Percentiles rank a stretch among this genome's conserved stretches.
Evolutionary conservation across 2,329 filamentous ascomycete species (phyloP).

Genomic region (Corinectria fuckeliana): DNA sequence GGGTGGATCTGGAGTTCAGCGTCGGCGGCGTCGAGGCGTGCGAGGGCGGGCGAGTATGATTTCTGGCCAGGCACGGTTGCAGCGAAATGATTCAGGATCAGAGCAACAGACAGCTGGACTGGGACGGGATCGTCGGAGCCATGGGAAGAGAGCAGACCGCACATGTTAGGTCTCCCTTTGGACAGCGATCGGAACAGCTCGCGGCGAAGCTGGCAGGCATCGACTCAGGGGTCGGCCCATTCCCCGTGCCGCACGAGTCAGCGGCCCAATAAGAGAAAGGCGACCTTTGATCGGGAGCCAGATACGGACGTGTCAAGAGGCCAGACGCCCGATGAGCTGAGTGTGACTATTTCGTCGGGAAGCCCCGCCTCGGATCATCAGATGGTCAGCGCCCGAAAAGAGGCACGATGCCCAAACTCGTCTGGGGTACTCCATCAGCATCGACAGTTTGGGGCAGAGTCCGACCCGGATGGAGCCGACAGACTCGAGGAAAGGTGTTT

Average conservation of each 20-base stretch:
- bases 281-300: neutral
- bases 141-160: neutral
- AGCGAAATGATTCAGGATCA: neutral
- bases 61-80: neutral
- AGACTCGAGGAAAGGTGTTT: neutral
- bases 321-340: constrained; percentile 11
- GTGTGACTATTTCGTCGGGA: constrained; percentile 13
- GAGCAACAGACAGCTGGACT: neutral
- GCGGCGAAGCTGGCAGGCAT: neutral
- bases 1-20: too few relatives aligned
- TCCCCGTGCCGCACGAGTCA: constrained; percentile 3
- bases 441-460: neutral
- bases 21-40: too few relatives aligned
- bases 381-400: constrained; percentile 12
- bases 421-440: neutral
- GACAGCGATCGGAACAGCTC: neutral
- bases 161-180: neutral
- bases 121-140: neutral
- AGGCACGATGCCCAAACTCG: constrained; percentile 1
- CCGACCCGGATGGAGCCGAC: neutral
- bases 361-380: constrained; percentile 15
- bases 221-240: neutral
- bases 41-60: neutral
- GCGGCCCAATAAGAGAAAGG: neutral
- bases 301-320: constrained; percentile 4